These are phyloP conservation scores for Dorcoceras hygrometricum DNA, from an alignment of 257 asterid species.

Conservation along the genomic window DNA sequence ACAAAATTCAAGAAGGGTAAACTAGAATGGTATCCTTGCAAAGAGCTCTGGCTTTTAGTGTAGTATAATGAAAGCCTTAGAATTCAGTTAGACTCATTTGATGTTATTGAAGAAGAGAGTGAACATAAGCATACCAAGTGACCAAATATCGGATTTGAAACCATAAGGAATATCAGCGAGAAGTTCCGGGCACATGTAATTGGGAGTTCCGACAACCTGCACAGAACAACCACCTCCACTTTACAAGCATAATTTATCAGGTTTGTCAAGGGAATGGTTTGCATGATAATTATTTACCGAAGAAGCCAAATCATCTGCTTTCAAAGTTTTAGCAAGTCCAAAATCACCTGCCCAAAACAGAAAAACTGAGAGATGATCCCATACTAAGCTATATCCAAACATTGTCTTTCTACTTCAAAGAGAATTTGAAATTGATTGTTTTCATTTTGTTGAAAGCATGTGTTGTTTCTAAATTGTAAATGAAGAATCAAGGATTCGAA, in stretches of 20 bases:
- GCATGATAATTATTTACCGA: constrained; percentile 61
- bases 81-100: constrained; percentile 7
- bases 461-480: too few species aligned
- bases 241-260: not conserved
- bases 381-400: constrained; percentile 12
- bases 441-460: not conserved
- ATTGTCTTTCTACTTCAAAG: constrained; percentile 12
- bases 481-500: not conserved
- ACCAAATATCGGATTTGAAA: constrained; percentile 97
- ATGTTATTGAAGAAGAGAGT: not conserved
- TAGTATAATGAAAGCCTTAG: constrained; percentile 9
- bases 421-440: not conserved
- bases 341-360: constrained; percentile 71
- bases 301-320: constrained; percentile 99
- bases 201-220: constrained; percentile 99
- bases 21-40: not conserved
- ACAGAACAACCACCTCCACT: constrained; percentile 5
- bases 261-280: constrained; percentile 1
- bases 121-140: constrained; percentile 64
- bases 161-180: constrained; percentile 98
- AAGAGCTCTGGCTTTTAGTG: constrained; percentile 2
- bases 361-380: constrained; percentile 17
- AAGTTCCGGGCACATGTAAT: constrained; percentile 99
- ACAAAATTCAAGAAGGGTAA: not conserved
- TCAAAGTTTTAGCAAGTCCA: constrained; percentile 96